These are phyloP conservation scores for Ustilago nuda DNA, from an alignment of 1,284 basidiomycete genomes.

Conservation along the genomic window DNA sequence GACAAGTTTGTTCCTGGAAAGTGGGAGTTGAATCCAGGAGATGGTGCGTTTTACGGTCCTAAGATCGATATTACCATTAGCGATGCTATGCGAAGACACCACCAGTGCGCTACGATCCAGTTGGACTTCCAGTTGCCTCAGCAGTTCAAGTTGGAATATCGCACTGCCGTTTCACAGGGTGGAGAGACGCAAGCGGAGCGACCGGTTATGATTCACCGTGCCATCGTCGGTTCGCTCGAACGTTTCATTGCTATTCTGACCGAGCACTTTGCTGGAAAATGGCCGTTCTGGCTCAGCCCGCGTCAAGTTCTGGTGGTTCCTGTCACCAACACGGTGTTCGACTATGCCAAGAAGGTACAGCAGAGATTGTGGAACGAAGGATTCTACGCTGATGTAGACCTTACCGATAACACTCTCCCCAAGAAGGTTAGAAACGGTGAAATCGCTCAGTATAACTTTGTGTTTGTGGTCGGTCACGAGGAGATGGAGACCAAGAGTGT, in stretches of 20 bases:
- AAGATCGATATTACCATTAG: constrained; percentile 97
- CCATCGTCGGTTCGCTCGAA: constrained; percentile 93
- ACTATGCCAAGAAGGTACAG: constrained; percentile 86
- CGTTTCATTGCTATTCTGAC: constrained; percentile 97
- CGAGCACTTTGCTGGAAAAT: constrained; percentile 97
- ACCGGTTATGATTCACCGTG: constrained; percentile 98
- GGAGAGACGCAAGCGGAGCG: constrained; percentile 73
- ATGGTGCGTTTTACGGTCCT: constrained; percentile 80
- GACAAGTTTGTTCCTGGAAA: constrained; percentile 88
- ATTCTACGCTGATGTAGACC: constrained; percentile 90
- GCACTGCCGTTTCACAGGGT: constrained; percentile 72
- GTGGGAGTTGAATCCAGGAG: constrained; percentile 94
- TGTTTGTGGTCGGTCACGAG: constrained; percentile 94
- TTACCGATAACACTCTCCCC: constrained; percentile 88
- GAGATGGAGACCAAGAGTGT: constrained; percentile 87
- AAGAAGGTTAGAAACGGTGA: constrained; percentile 82
- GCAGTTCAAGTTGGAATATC: constrained; percentile 94
- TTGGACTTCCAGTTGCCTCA: constrained; percentile 99
- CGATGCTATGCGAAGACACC: constrained; percentile 86
- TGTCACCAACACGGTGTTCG: constrained; percentile 85
- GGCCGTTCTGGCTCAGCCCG: constrained; percentile 99
- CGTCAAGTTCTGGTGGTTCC: constrained; percentile 94
- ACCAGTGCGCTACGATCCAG: constrained; percentile 99
- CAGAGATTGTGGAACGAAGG: constrained; percentile 78
- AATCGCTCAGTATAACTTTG: constrained; percentile 83